Percentiles rank a stretch among this genome's conserved stretches.
Evolutionary conservation across 495 filamentous ascomycete genomes (phyloP).

Genomic region (Aspergillus taichungensis): DNA sequence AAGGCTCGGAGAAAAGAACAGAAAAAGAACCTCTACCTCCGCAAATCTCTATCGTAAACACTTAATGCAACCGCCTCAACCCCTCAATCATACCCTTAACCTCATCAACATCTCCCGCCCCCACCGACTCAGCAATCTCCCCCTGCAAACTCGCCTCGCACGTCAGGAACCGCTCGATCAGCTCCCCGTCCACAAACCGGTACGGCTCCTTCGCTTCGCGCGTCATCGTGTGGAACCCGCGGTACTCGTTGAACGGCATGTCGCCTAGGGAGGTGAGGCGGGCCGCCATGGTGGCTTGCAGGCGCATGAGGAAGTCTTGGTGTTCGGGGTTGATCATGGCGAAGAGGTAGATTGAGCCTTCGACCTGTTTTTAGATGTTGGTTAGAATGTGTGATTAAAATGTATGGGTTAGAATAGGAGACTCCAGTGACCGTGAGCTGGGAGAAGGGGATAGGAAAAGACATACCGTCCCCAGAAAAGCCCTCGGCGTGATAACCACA

Average conservation of each 20-base stretch:
- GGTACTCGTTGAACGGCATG: conserved; percentile 66
- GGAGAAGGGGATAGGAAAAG: not conserved
- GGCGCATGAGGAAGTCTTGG: conserved; percentile 71
- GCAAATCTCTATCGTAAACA: too few species aligned
- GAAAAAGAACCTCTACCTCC: conserved; percentile 1
- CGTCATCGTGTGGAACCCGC: conserved; percentile 65
- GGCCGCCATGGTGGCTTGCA: conserved; percentile 65
- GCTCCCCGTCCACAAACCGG: conserved; percentile 86
- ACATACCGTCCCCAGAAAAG: conserved; percentile 84
- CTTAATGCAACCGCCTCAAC: conserved; percentile 53
- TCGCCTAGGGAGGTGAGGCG: conserved; percentile 56
- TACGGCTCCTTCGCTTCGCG: conserved; percentile 67
- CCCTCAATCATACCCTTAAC: conserved; percentile 67
- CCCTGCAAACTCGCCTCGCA: conserved; percentile 53
- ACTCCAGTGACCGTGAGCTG: too few species aligned
- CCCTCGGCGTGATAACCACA: conserved; percentile 66
- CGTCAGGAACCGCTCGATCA: conserved; percentile 79
- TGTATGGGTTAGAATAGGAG: too few species aligned
- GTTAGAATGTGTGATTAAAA: not conserved
- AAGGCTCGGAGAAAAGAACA: not conserved
- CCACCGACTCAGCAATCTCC: conserved; percentile 51
- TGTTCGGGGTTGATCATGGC: conserved; percentile 59
- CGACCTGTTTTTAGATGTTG: conserved; percentile 46
- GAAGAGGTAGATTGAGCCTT: conserved; percentile 88
- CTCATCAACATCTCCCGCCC: conserved; percentile 52